A percentile compares a stretch with the other conserved stretches of the same genome.
Conservation (phyloP, 1,139 yeast genomes). For the Suhomyces coccinellae region DNA sequence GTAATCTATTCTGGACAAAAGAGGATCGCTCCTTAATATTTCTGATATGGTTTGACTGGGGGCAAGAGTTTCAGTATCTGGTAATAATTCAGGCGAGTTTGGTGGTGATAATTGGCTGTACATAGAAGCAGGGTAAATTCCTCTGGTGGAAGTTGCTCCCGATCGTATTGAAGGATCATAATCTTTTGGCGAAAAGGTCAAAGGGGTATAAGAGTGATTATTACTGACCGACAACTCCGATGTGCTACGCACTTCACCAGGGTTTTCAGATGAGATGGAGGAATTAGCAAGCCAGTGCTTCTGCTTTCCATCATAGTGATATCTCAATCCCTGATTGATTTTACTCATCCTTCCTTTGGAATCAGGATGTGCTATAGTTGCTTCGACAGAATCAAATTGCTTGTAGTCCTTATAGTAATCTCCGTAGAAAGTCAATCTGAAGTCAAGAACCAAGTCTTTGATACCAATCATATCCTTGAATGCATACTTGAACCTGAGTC, state of each 20-base stretch:
- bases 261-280: constrained; percentile 14
- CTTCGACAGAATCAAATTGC: constrained; percentile 79
- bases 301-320: constrained; percentile 72
- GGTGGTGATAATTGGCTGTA: constrained; percentile 27
- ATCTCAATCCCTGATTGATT: constrained; percentile 80
- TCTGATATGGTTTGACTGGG: constrained; percentile 24
- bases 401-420: constrained; percentile 73
- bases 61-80: constrained; percentile 5
- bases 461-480: constrained; percentile 74
- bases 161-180: constrained; percentile 37
- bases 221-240: constrained; percentile 28
- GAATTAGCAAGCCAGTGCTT: constrained; percentile 77
- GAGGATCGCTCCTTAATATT: constrained; percentile 25
- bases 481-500: constrained; percentile 62
- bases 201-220: constrained; percentile 2
- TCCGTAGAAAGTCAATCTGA: constrained; percentile 66
- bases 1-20: constrained; percentile 27
- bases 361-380: constrained; percentile 66
- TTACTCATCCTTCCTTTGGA: constrained; percentile 68
- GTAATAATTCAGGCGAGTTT: constrained; percentile 15
- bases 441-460: constrained; percentile 75
- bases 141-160: constrained; percentile 36
- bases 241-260: constrained; percentile 25
- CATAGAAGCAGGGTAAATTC: constrained; percentile 33
- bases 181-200: background rate